phyloP scores from a whole-genome alignment of 805 yeast genomes.

The Candida ortonii region DNA sequence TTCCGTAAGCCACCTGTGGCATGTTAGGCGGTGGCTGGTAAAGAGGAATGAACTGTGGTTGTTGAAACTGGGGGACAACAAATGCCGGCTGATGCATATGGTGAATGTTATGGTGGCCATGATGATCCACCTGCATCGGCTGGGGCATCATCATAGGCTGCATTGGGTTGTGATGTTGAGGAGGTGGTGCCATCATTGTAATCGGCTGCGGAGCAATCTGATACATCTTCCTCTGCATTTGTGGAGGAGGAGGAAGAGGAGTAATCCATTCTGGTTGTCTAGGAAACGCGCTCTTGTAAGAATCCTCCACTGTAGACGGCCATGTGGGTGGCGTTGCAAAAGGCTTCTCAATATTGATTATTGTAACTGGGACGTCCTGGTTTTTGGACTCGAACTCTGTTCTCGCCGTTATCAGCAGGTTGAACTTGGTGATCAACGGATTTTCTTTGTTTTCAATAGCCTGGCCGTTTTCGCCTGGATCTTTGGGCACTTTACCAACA shows the following conservation, averaged over 20 bases:
- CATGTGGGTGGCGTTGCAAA: constrained; percentile 78
- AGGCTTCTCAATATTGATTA: constrained; percentile 54
- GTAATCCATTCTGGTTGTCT: constrained; percentile 31
- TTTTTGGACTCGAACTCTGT: constrained; percentile 26
- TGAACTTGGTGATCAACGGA: constrained; percentile 45
- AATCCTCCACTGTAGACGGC: constrained; percentile 50
- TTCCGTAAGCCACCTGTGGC: constrained; percentile 19
- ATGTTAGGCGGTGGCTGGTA: constrained; percentile 19
- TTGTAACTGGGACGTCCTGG: constrained; percentile 24
- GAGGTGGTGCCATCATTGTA: constrained; percentile 22
- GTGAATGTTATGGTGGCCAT: constrained; percentile 8
- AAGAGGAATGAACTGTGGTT: constrained; percentile 19
- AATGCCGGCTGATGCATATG: constrained; percentile 20
- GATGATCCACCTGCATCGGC: constrained; percentile 21
- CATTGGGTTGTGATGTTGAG: constrained; percentile 16
- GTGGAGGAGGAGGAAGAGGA: constrained; percentile 21
- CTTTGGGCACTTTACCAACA: constrained; percentile 31
- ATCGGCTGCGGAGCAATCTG: constrained; percentile 23
- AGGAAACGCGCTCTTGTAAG: constrained; percentile 53
- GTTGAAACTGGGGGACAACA: constrained; percentile 21
- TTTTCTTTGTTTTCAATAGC: constrained; percentile 26
- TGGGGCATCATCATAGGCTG: constrained; percentile 23
- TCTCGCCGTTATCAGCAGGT: constrained; percentile 49
- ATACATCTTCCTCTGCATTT: constrained; percentile 19
- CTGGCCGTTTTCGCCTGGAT: constrained; percentile 11